Evolutionary conservation across 2,329 filamentous ascomycete species (phyloP).

Genomic region (Aspergillus tanneri): DNA sequence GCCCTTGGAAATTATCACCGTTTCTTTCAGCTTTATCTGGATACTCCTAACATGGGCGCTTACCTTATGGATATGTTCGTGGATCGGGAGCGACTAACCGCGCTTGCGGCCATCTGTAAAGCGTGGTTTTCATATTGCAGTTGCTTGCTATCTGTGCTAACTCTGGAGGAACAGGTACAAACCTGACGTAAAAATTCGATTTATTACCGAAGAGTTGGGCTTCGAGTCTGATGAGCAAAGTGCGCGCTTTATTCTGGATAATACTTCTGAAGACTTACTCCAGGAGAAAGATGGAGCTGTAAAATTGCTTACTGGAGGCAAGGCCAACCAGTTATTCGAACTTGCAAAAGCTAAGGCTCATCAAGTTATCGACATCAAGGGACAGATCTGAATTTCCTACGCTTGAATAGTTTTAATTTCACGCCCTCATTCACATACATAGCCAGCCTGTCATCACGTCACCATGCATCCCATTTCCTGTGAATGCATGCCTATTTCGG

Average conservation of each 20-base stretch:
- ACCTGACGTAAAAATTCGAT: constrained; percentile 81
- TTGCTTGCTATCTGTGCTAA: constrained; percentile 47
- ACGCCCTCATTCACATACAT: not conserved
- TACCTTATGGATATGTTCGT: constrained; percentile 99
- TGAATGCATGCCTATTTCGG: not conserved
- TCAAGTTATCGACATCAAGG: constrained; percentile 90
- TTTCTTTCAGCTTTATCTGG: constrained; percentile 94
- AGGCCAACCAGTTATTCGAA: constrained; percentile 73
- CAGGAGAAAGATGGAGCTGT: constrained; percentile 74
- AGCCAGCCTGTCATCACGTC: not conserved
- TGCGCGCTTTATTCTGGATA: constrained; percentile 82
- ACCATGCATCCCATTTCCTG: not conserved
- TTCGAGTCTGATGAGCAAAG: constrained; percentile 92
- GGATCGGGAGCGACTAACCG: constrained; percentile 84
- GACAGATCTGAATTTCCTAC: constrained; percentile 64
- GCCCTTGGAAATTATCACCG: constrained; percentile 95
- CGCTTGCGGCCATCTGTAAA: constrained; percentile 89
- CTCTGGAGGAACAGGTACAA: constrained; percentile 68
- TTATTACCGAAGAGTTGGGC: constrained; percentile 91
- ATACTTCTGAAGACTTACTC: constrained; percentile 72
- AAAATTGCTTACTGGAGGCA: constrained; percentile 69
- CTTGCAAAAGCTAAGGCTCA: constrained; percentile 70
- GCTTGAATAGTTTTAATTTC: constrained; percentile 9
- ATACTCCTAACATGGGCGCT: constrained; percentile 93
- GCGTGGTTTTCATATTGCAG: constrained; percentile 63